Evolutionary conservation across 2,329 filamentous ascomycete genomes (phyloP).

Genomic region (Penicillium occitanis): DNA sequence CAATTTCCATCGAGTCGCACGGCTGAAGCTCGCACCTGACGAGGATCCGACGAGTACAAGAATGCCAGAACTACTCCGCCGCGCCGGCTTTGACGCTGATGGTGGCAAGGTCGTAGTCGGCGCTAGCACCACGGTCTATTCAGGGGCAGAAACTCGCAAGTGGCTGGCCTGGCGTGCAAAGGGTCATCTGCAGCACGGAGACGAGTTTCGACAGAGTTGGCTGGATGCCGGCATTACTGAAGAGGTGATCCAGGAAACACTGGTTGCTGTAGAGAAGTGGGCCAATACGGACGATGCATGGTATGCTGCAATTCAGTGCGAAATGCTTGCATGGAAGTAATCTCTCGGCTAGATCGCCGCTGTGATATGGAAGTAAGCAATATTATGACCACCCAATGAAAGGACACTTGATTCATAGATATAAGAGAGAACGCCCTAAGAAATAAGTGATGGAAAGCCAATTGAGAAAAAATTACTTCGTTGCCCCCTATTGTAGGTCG

Average conservation of each 20-base stretch:
- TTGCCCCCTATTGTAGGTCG: too few relatives aligned
- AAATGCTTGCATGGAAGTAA: constrained; percentile 47
- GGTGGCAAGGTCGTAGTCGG: constrained; percentile 32
- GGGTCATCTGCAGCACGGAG: constrained; percentile 33
- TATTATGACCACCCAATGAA: background rate
- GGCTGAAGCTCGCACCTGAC: constrained; percentile 24
- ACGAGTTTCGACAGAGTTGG: constrained; percentile 40
- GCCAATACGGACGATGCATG: constrained; percentile 42
- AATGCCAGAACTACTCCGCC: constrained; percentile 36
- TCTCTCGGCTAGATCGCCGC: background rate
- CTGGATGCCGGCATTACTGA: constrained; percentile 36
- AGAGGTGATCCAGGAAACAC: constrained; percentile 38
- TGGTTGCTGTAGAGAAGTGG: constrained; percentile 35
- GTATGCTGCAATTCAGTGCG: constrained; percentile 37
- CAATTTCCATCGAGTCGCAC: constrained; percentile 23
- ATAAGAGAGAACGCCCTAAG: too few relatives aligned
- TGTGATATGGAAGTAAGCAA: background rate
- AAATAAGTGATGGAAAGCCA: too few relatives aligned
- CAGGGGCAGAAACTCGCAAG: constrained; percentile 29
- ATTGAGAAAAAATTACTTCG: too few relatives aligned
- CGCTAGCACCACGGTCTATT: constrained; percentile 31
- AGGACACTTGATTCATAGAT: background rate
- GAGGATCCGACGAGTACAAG: constrained; percentile 25
- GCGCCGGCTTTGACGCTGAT: constrained; percentile 32
- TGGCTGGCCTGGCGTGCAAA: constrained; percentile 31